Evolutionary conservation across 169 alveolate genomes (phyloP), one percentile per base, ranked within the genome.

Genomic region (Eimeria praecox): DNA sequence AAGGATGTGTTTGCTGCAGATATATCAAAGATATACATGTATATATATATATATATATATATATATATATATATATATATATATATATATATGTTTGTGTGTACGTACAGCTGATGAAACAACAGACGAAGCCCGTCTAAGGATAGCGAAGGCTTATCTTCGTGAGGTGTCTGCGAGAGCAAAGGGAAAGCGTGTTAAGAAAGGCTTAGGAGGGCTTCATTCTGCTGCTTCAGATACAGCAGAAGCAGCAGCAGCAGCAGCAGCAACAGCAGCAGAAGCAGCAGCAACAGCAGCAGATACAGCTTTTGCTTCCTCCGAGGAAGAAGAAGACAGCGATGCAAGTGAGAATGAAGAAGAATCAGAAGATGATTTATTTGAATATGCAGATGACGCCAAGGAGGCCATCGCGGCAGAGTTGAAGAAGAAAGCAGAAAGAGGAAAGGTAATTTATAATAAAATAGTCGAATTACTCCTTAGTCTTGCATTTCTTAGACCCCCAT

Each of bases 91-190:
- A 69, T 69, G 80, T 27, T 12, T 69, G 80, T n/a, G 80, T 35
- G 9, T 0, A 12, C 33, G 8, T 33, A 56, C 92, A 85, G 92
- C 62, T 3, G 77, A n/a, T 3, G 92, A 56, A 56, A 85, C 92
- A 56, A 42, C 78, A 18, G 95, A 91, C 89, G 95, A 91, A 90
- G 90, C 49, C 0, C 90, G 95, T 30, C 90, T 91, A 38, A 90
- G 95, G 64, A 16, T 91, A 52, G 95, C 95, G 49, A 78, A 77
- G 46, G 59, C 30, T 30, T 91, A 54, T 56, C 69, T 91, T 10
- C 66, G 52, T 22, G 52, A 75, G 90, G 69, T 91, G 46, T 54
- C 95, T 0, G 95, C 56, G 24, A 33, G 75, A 54, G 90, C 90
- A 35, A 82, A 49, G 24, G 90, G 90, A 52, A 77, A 22, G 62